These are phyloP conservation scores for Saturnispora halmiae DNA, from an alignment of 805 yeast genomes.

Conservation along the genomic window DNA sequence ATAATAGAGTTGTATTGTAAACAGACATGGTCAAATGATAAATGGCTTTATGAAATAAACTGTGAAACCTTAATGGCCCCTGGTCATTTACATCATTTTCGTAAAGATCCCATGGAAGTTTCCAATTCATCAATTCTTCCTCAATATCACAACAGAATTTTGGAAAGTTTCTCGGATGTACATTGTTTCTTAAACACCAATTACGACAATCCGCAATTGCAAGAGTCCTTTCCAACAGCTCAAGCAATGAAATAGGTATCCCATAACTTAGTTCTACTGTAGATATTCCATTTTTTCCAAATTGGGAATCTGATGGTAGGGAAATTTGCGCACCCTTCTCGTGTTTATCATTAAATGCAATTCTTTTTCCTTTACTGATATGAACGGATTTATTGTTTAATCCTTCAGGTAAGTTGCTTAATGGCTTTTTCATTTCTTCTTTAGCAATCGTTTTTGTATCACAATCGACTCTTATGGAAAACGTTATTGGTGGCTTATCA, in stretches of 20 bases:
- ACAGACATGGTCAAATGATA: constrained; percentile 33
- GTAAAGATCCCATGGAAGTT: constrained; percentile 36
- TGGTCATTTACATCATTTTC: constrained; percentile 13
- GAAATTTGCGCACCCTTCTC: constrained; percentile 15
- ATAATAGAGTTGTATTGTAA: constrained; percentile 37
- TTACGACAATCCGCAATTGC: constrained; percentile 44
- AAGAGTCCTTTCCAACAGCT: constrained; percentile 37
- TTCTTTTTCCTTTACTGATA: constrained; percentile 13
- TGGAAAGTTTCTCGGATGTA: constrained; percentile 47
- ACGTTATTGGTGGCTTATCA: neutral
- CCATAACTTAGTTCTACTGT: constrained; percentile 38
- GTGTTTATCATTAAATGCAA: constrained; percentile 7
- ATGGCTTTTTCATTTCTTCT: too few relatives aligned
- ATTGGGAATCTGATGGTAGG: constrained; percentile 14
- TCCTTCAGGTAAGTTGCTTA: constrained; percentile 20
- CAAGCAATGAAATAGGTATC: constrained; percentile 37
- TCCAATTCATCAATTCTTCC: constrained; percentile 41
- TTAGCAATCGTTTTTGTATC: neutral
- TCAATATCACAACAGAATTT: constrained; percentile 46
- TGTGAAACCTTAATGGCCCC: constrained; percentile 24
- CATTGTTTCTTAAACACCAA: constrained; percentile 33
- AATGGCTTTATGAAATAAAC: constrained; percentile 34
- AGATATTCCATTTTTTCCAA: constrained; percentile 14
- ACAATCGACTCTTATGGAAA: neutral
- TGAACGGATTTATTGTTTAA: constrained; percentile 10